Percentiles rank a stretch among this genome's conserved stretches.
Evolutionary conservation across 352 stramenopile species (phyloP).

Genomic region (Proteromonas lacertae): DNA sequence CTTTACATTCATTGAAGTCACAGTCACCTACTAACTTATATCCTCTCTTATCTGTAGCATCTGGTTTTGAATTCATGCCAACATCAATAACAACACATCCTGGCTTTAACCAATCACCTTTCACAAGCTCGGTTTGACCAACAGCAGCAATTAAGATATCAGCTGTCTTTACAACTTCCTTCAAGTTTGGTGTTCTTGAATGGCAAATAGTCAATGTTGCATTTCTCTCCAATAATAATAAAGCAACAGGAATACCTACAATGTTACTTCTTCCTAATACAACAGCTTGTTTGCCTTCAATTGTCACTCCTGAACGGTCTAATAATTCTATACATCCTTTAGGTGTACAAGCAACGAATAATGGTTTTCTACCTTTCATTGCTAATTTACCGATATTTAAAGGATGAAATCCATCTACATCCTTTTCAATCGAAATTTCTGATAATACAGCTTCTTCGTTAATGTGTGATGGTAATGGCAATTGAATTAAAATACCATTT

Average conservation of each 20-base stretch:
- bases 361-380: constrained; percentile 21
- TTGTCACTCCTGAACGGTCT: constrained; percentile 33
- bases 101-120: constrained; percentile 72
- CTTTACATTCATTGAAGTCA: constrained; percentile 33
- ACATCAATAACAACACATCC: constrained; percentile 89
- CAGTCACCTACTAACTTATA: constrained; percentile 92
- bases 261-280: constrained; percentile 82
- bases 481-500: constrained; percentile 79
- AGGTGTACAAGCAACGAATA: constrained; percentile 69
- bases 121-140: constrained; percentile 66
- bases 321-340: constrained; percentile 76
- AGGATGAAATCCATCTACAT: constrained; percentile 91
- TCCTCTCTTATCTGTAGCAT: constrained; percentile 21
- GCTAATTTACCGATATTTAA: constrained; percentile 69
- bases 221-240: constrained; percentile 70
- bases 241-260: constrained; percentile 71
- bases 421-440: constrained; percentile 48
- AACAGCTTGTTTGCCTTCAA: constrained; percentile 68
- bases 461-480: constrained; percentile 65
- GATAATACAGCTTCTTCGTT: constrained; percentile 61
- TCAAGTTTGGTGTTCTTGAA: constrained; percentile 53
- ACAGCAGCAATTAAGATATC: constrained; percentile 88
- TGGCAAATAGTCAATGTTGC: constrained; percentile 70
- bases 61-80: constrained; percentile 80
- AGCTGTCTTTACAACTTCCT: constrained; percentile 37